phyloP scores from a whole-genome alignment of 2,329 filamentous ascomycete genomes.

The Colletotrichum godetiae region DNA sequence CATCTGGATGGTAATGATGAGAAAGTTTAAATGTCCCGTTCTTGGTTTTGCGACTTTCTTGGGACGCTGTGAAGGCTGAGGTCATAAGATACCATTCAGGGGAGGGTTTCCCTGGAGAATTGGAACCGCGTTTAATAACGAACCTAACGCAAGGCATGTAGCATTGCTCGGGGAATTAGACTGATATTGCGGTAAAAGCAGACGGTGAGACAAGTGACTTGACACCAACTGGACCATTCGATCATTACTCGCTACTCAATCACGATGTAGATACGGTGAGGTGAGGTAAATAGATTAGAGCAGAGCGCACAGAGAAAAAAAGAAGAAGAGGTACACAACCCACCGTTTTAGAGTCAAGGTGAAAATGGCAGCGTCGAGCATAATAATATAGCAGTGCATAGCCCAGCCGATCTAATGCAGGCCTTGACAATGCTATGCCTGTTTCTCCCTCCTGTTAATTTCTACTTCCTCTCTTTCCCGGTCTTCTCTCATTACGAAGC shows the following conservation, averaged over 20 bases:
- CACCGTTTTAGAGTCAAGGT: not conserved
- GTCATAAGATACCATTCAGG: not conserved
- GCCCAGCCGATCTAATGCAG: conserved; percentile 26
- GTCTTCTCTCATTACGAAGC: not conserved
- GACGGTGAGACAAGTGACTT: conserved; percentile 22
- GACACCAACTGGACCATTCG: conserved; percentile 8
- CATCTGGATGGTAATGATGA: not conserved
- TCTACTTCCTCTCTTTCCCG: not conserved
- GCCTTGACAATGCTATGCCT: conserved; percentile 20
- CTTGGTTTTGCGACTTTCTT: not conserved
- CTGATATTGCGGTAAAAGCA: conserved; percentile 11
- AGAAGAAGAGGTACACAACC: not conserved
- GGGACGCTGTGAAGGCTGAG: not conserved
- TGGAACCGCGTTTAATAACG: conserved; percentile 16
- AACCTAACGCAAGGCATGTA: conserved; percentile 13
- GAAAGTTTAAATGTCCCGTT: not conserved
- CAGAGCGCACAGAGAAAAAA: not conserved
- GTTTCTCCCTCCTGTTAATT: conserved; percentile 4
- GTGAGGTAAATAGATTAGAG: not conserved
- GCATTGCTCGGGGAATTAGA: conserved; percentile 4
- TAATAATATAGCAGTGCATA: conserved; percentile 9
- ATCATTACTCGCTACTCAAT: not conserved
- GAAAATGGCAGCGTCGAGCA: not conserved
- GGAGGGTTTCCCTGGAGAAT: conserved; percentile 16
- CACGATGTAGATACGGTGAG: conserved; percentile 17